Conservation (phyloP, 495 filamentous ascomycete species). For the Saxophila tyrrhenica region DNA sequence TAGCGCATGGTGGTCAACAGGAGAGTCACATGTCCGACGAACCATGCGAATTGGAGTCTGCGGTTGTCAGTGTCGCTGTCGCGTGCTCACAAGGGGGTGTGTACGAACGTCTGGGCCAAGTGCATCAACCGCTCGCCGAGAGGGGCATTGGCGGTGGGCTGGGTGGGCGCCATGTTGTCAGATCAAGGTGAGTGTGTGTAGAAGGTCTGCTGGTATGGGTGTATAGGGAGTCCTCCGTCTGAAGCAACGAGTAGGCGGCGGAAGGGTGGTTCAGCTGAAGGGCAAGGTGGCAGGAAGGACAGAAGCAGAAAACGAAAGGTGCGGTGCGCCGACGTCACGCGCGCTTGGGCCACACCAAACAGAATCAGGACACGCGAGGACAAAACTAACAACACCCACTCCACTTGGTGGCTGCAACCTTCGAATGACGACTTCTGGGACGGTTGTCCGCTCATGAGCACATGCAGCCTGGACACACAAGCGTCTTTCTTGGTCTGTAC, state of each 20-base stretch:
- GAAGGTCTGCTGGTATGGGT: background rate
- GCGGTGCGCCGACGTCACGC: too few relatives aligned
- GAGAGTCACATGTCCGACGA: slow-evolving; percentile 76
- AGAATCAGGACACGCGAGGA: too few relatives aligned
- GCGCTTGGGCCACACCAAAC: too few relatives aligned
- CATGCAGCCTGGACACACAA: too few relatives aligned
- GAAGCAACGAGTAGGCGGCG: background rate
- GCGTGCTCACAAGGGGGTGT: too few relatives aligned
- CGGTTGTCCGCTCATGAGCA: too few relatives aligned
- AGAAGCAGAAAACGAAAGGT: too few relatives aligned
- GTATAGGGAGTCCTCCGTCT: background rate
- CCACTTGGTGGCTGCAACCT: too few relatives aligned
- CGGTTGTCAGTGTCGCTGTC: background rate
- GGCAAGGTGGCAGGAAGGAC: background rate
- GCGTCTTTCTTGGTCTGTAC: too few relatives aligned
- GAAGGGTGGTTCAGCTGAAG: background rate
- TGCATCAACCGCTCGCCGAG: background rate
- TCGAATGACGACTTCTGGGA: too few relatives aligned
- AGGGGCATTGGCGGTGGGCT: background rate
- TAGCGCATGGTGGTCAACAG: slow-evolving; percentile 77
- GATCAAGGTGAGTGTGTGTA: background rate
- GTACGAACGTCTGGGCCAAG: background rate
- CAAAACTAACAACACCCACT: too few relatives aligned
- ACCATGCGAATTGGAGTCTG: slow-evolving; percentile 55
- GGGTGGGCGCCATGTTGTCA: slow-evolving; percentile 3